Base-by-base conservation (phyloP, 2,329 filamentous ascomycete species). In the Cytospora piceae region DNA sequence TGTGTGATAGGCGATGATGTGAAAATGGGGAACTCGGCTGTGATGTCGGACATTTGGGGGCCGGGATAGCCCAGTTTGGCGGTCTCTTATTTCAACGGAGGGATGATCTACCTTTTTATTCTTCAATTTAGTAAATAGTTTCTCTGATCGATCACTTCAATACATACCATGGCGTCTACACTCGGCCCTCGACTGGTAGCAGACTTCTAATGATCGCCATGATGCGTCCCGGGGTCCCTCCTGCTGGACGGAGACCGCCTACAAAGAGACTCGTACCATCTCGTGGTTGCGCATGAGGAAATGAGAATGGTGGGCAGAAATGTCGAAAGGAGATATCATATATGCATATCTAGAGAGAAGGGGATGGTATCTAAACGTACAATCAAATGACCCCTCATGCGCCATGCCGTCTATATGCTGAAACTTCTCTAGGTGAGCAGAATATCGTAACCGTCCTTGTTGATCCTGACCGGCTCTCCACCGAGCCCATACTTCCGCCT, bases 371-470 rank as follows among this genome's bases (percentile, higher is more conserved):
- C 51, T 57, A 24, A 46, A 15, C 27, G 17, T 37, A 34, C 49
- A 39, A 37, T 12, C 34, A 42, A 31, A 63, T n/a, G 55, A 39
- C 14, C 15, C 39, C 54, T 54, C 24, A 57, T 51, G 49, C 66
- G 55, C 61, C 42, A 57, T 58, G 53, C 63, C 39, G 12, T 62
- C 29, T 59, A 58, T 14, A 51, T 58, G 22, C 51, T 8, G 39
- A 49, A 32, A 20, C 4, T 17, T 29, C 17, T 69, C 72, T 77
- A 82, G 61, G 76, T 74, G 57, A 93, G 78, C 68, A 92, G 72
- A 71, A 93, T 92, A 71, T 92, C 87, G 70, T 91, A 91, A 1
- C 89, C 88, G 69, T 90, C 89, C 74, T 86, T 86, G 58, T 82
- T 84, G 61, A 91, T 92, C 70, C 82, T 82, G 68, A 87, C 87